A percentile compares a stretch with the other conserved stretches of the same genome.
phyloP scores from a whole-genome alignment of 2,329 filamentous ascomycete species.

The Epichloe festucae region DNA sequence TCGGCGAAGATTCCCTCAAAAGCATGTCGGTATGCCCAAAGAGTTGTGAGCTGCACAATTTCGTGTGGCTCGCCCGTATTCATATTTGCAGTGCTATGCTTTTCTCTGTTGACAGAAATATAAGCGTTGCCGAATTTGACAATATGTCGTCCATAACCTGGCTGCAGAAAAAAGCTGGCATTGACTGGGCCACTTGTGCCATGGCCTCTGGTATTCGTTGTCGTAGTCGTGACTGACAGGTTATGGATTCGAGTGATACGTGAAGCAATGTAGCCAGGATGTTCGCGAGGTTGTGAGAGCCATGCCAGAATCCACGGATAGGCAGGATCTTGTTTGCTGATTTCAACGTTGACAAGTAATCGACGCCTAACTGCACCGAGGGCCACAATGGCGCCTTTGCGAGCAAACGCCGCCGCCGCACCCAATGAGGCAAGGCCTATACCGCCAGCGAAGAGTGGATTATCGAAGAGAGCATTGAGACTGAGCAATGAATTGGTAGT shows the following conservation, averaged over 20 bases:
- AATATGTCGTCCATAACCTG: slow-evolving; percentile 80
- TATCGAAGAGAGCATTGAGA: slow-evolving; percentile 48
- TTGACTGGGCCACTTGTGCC: slow-evolving; percentile 52
- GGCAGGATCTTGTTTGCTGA: slow-evolving; percentile 83
- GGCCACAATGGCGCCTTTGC: slow-evolving; percentile 59
- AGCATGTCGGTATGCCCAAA: slow-evolving; percentile 78
- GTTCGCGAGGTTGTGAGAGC: slow-evolving; percentile 71
- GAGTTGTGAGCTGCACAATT: slow-evolving; percentile 79
- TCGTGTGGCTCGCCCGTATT: slow-evolving; percentile 85
- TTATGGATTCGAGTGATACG: slow-evolving; percentile 48
- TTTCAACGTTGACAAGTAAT: slow-evolving; percentile 89
- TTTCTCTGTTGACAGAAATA: slow-evolving; percentile 74
- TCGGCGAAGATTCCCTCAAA: slow-evolving; percentile 86
- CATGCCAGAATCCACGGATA: slow-evolving; percentile 92
- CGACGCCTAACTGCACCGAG: slow-evolving; percentile 67
- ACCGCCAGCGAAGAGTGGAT: slow-evolving; percentile 56
- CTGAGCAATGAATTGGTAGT: slow-evolving; percentile 25
- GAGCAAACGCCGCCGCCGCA: slow-evolving; percentile 66
- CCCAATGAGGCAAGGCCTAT: slow-evolving; percentile 86
- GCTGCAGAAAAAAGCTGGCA: slow-evolving; percentile 78
- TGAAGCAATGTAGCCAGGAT: slow-evolving; percentile 44
- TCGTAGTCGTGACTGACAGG: slow-evolving; percentile 42
- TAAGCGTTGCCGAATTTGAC: slow-evolving; percentile 79
- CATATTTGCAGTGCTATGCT: slow-evolving; percentile 70
- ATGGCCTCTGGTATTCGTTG: slow-evolving; percentile 45